phyloP scores from a whole-genome alignment of 148 eudicot species.

The Beta vulgaris region DNA sequence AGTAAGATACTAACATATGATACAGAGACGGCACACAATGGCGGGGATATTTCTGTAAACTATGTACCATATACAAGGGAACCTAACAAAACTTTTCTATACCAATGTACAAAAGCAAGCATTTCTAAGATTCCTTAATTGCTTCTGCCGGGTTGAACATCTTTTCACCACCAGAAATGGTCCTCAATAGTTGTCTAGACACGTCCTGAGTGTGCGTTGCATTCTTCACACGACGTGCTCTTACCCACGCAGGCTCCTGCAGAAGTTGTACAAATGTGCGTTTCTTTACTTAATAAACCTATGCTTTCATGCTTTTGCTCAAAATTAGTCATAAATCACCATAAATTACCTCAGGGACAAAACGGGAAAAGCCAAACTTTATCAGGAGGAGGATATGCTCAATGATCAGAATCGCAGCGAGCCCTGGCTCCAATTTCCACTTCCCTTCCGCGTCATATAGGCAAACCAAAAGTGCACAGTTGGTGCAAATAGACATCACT shows the following conservation, averaged over 20 bases:
- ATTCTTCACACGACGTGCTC: slow-evolving; percentile 70
- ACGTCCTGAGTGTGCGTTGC: slow-evolving; percentile 67
- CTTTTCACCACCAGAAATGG: slow-evolving; percentile 50
- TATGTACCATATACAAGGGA: slow-evolving; percentile 16
- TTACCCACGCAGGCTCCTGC: slow-evolving; percentile 96
- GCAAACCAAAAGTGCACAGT: slow-evolving; percentile 76
- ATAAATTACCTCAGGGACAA: slow-evolving; percentile 72
- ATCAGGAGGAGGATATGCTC: slow-evolving; percentile 82
- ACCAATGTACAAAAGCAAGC: slow-evolving; percentile 18
- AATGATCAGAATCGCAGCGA: slow-evolving; percentile 73
- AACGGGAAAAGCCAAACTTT: slow-evolving; percentile 77
- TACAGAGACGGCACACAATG: background rate
- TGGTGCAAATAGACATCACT: slow-evolving; percentile 86
- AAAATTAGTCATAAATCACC: background rate
- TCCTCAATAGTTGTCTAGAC: slow-evolving; percentile 72
- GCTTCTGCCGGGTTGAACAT: slow-evolving; percentile 5
- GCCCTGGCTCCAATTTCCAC: slow-evolving; percentile 90
- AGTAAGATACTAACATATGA: background rate
- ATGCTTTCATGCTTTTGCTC: background rate
- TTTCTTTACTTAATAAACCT: background rate
- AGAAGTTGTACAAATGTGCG: background rate
- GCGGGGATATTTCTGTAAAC: background rate
- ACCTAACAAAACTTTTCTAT: slow-evolving; percentile 28
- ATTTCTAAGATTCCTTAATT: background rate
- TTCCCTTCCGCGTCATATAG: slow-evolving; percentile 80